phyloP scores from a whole-genome alignment of 176 grass and related monocot species.

The Bothriochloa decipiens region DNA sequence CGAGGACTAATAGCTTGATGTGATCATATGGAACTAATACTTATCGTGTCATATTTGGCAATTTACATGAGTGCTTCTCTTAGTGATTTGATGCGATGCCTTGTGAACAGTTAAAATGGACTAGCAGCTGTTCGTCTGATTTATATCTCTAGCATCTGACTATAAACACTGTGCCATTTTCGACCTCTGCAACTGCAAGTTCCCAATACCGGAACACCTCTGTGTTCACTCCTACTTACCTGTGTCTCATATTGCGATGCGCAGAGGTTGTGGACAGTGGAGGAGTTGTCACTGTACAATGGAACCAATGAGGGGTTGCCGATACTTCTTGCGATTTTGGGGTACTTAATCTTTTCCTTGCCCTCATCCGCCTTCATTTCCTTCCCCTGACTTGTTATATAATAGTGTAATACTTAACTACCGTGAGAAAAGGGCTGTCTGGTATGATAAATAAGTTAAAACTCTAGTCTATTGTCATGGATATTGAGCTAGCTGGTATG shows the following conservation, averaged over 20 bases:
- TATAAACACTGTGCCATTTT: background rate
- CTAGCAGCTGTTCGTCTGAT: background rate
- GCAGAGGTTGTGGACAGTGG: conserved; percentile 73
- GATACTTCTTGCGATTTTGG: conserved; percentile 80
- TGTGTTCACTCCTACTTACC: background rate
- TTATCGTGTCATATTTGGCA: background rate
- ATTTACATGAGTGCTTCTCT: background rate
- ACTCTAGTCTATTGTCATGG: too few species aligned
- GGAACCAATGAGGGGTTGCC: conserved; percentile 71
- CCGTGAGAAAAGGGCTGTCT: background rate
- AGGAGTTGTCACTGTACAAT: conserved; percentile 75
- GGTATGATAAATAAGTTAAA: background rate
- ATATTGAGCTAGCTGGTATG: too few species aligned
- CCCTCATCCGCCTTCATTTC: background rate
- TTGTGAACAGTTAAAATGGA: conserved; percentile 13
- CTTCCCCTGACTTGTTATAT: background rate
- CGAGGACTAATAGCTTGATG: conserved; percentile 3
- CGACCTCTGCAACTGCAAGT: conserved; percentile 23
- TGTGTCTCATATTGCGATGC: conserved; percentile 26
- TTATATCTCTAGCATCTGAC: background rate
- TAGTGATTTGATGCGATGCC: background rate
- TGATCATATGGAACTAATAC: conserved; percentile 13
- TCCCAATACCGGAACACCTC: background rate
- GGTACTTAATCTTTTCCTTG: conserved; percentile 51
- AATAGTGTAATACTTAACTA: background rate